Evolutionary conservation across 192 early-diverging fungal species (phyloP), one percentile per base, ranked within the genome.

Genomic region (Umbelopsis isabellina): DNA sequence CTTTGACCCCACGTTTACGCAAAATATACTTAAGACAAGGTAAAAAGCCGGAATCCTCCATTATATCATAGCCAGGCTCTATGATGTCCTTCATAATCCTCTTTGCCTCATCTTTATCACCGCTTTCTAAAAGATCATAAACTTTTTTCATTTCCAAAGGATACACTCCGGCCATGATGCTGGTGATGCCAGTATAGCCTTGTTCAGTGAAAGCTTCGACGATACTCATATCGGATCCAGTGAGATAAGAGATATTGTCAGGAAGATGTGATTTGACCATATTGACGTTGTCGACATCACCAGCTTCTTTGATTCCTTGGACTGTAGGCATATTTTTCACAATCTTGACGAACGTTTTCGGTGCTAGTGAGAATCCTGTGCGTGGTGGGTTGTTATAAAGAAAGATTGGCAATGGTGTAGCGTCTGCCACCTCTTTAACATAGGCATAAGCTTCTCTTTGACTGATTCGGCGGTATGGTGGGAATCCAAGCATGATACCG

Each of bases 401-500:
- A 33, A 72, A 72, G 6, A 72, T 72, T 8, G 71, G 71, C n/a
- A 72, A 23, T 8, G 18, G 27, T 4, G 52, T 48, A 7, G 35
- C 71, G 18, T 25, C 46, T 33, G 71, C 71, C 0, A 72, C 55
- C 16, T 49, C 55, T 25, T 27, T 58, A 6, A 72, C 30, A 37
- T 72, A 72, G n/a, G 30, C 3, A 9, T 72, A 64, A 9, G 71
- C 71, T 8, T 72, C 71, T 11, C 49, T 65, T 45, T 72, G 71
- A 13, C 46, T 23, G 13, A 33, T 45, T 15, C 25, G 21, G 16
- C 71, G 71, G 27, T 72, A 72, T 2, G 71, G 71, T 20, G 71
- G 71, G 21, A 72, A 72, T 12, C 71, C 71, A 48, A 72, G 65
- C 71, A 72, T 72, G 25, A 72, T 72, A 27, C 71, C 71, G 12